Conservation (phyloP, 768 basidiomycete genomes). For the Plicaturopsis crispa region DNA sequence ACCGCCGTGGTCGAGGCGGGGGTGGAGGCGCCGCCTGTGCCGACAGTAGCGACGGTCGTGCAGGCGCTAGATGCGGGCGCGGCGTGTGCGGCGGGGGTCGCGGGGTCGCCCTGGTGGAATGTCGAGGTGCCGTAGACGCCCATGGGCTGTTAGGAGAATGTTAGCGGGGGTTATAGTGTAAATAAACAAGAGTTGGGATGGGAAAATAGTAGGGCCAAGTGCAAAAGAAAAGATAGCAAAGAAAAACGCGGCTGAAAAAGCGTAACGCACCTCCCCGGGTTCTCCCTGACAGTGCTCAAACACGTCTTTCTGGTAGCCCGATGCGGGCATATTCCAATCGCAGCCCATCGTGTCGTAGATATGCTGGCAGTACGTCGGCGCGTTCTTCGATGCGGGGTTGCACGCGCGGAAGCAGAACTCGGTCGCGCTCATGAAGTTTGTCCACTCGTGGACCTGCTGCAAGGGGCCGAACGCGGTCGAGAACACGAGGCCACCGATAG, state of each 20-base stretch:
- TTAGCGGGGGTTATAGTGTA: not conserved
- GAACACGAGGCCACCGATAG: constrained; percentile 65
- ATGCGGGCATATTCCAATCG: not conserved
- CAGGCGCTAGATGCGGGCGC: constrained; percentile 57
- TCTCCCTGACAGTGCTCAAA: not conserved
- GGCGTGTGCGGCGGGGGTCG: constrained; percentile 49
- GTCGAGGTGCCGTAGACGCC: constrained; percentile 64
- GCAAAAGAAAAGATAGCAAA: too few relatives aligned
- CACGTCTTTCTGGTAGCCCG: not conserved
- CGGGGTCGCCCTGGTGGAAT: constrained; percentile 54
- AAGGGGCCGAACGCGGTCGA: constrained; percentile 56
- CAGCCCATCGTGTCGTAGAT: constrained; percentile 30
- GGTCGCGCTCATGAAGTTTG: constrained; percentile 52
- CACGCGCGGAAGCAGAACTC: constrained; percentile 73
- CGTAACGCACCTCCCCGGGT: not conserved
- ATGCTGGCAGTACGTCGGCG: constrained; percentile 52
- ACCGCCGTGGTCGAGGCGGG: constrained; percentile 22
- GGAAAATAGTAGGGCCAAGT: too few relatives aligned
- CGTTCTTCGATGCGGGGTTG: constrained; percentile 39
- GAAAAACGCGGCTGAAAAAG: too few relatives aligned
- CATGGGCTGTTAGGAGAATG: constrained; percentile 41
- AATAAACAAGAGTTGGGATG: not conserved
- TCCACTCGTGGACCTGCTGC: constrained; percentile 67
- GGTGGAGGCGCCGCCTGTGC: constrained; percentile 39
- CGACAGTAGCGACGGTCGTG: constrained; percentile 40